Evolutionary conservation across 1,284 basidiomycete species (phyloP).

Genomic region (Puccinia hordei): DNA sequence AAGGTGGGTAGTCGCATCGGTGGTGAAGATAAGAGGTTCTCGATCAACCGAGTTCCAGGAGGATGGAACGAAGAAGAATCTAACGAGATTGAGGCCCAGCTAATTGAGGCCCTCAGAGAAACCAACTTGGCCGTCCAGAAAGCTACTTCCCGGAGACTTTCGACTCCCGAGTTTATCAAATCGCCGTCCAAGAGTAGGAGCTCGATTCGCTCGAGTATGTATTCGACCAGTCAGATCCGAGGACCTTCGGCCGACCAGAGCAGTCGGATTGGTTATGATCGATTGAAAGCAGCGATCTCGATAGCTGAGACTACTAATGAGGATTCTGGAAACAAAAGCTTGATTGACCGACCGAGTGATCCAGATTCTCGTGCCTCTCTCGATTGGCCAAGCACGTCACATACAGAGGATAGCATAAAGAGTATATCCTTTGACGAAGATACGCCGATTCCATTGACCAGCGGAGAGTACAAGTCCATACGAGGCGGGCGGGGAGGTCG

Average conservation of each 20-base stretch:
- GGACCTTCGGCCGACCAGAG: not conserved
- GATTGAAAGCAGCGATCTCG: slow-evolving; percentile 11
- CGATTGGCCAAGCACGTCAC: slow-evolving; percentile 9
- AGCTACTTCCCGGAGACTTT: slow-evolving; percentile 43
- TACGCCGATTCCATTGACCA: slow-evolving; percentile 40
- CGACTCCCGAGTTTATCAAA: slow-evolving; percentile 30
- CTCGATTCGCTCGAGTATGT: not conserved
- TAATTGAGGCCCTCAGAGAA: slow-evolving; percentile 38
- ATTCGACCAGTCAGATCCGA: not conserved
- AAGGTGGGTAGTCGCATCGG: not conserved
- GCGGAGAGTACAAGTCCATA: slow-evolving; percentile 39
- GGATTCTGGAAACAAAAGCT: not conserved
- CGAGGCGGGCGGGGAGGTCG: slow-evolving; percentile 35
- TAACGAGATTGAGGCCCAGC: slow-evolving; percentile 39
- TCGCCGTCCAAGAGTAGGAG: slow-evolving; percentile 15
- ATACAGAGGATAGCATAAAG: not conserved
- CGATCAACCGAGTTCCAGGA: slow-evolving; percentile 26
- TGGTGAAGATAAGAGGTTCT: not conserved
- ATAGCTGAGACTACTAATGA: not conserved
- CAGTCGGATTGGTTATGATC: not conserved
- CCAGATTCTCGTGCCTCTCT: not conserved
- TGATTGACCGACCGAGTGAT: no score
- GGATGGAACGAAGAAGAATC: slow-evolving; percentile 42
- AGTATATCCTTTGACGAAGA: slow-evolving; percentile 32
- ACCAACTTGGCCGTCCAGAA: slow-evolving; percentile 50